Percentiles rank a stretch among this genome's conserved stretches.
Evolutionary conservation across 2,329 filamentous ascomycete species (phyloP).

Genomic region (Aureobasidium sp.): DNA sequence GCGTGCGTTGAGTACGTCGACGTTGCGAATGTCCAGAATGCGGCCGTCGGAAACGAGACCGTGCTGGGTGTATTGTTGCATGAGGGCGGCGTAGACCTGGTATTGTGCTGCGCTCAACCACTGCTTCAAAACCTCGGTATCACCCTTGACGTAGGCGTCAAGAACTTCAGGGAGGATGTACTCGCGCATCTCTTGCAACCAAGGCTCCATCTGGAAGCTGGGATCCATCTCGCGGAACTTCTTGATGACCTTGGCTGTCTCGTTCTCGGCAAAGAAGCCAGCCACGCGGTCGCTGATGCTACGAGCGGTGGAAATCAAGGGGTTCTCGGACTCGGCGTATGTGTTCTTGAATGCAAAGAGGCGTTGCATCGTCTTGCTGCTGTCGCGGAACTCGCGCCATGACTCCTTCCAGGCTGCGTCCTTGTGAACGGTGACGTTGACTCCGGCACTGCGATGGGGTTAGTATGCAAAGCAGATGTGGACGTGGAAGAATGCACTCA

Average conservation of each 20-base stretch:
- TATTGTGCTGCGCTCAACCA: slow-evolving; percentile 97
- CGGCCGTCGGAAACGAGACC: slow-evolving; percentile 91
- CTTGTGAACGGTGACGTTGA: slow-evolving; percentile 91
- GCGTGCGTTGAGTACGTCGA: slow-evolving; percentile 74
- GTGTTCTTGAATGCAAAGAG: slow-evolving; percentile 76
- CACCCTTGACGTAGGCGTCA: slow-evolving; percentile 96
- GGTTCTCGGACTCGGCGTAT: slow-evolving; percentile 96
- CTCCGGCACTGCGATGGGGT: slow-evolving; percentile 62
- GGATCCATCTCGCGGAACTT: slow-evolving; percentile 96
- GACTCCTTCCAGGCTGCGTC: slow-evolving; percentile 96
- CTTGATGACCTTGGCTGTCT: slow-evolving; percentile 95
- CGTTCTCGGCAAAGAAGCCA: slow-evolving; percentile 97
- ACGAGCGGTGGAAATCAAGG: slow-evolving; percentile 82
- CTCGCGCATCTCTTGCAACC: slow-evolving; percentile 89
- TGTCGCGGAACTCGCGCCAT: slow-evolving; percentile 93
- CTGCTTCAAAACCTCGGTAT: slow-evolving; percentile 78
- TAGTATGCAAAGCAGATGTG: slow-evolving; percentile 19
- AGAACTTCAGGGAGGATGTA: slow-evolving; percentile 96
- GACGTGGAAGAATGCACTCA: slow-evolving; percentile 46
- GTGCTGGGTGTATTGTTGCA: slow-evolving; percentile 88
- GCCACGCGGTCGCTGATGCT: slow-evolving; percentile 88
- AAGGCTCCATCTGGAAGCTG: slow-evolving; percentile 86
- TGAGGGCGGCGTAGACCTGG: slow-evolving; percentile 92
- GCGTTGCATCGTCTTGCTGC: slow-evolving; percentile 77
- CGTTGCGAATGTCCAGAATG: slow-evolving; percentile 89